Conservation (phyloP, 1,284 basidiomycete genomes). For the Takashimella tepidaria region DNA sequence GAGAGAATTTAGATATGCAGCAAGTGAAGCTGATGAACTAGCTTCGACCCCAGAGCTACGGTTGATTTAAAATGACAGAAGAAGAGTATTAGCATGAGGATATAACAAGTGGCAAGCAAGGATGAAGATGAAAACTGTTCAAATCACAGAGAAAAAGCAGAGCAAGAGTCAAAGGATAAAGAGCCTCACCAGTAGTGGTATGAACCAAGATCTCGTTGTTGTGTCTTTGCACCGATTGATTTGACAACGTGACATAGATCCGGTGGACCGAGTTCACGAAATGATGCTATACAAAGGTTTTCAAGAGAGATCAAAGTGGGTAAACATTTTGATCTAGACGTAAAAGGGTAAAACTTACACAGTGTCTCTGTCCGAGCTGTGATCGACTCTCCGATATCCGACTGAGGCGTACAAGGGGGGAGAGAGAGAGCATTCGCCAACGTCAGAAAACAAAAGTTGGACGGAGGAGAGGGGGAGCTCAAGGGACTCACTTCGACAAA, state of each 20-base stretch:
- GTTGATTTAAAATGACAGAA: background rate
- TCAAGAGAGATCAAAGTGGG: too few species aligned
- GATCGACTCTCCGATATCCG: slow-evolving; percentile 84
- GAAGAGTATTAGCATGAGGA: background rate
- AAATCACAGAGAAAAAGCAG: background rate
- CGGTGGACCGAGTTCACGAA: slow-evolving; percentile 93
- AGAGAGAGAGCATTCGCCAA: background rate
- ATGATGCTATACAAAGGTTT: too few species aligned
- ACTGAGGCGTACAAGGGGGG: slow-evolving; percentile 51
- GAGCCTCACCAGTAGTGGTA: slow-evolving; percentile 66
- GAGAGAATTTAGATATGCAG: slow-evolving; percentile 95
- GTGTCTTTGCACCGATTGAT: slow-evolving; percentile 67
- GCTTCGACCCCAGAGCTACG: slow-evolving; percentile 88
- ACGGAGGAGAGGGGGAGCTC: too few species aligned
- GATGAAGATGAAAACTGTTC: background rate
- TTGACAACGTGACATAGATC: slow-evolving; percentile 97
- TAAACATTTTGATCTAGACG: too few species aligned
- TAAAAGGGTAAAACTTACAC: slow-evolving; percentile 54
- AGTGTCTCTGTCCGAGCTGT: slow-evolving; percentile 87
- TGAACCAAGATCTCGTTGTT: slow-evolving; percentile 83
- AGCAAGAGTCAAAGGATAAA: background rate
- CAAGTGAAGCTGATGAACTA: slow-evolving; percentile 91
- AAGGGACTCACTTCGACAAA: slow-evolving; percentile 58
- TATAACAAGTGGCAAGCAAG: too few species aligned
- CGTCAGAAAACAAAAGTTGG: too few species aligned